These are phyloP conservation scores for Hanseniaspora guilliermondii DNA, from an alignment of 805 yeast genomes.

Conservation along the genomic window DNA sequence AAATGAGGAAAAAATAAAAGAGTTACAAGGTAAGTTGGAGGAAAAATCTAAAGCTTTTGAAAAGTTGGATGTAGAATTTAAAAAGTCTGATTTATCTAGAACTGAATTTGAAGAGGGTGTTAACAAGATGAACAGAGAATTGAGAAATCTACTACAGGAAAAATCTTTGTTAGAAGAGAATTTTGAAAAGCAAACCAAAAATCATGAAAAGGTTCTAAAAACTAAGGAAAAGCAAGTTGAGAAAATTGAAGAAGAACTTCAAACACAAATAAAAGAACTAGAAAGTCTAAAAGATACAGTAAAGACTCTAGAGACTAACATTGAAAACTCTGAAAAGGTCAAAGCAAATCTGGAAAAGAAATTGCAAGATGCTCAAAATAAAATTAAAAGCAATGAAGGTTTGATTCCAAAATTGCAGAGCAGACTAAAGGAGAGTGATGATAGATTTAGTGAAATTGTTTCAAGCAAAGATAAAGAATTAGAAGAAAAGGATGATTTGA, in stretches of 20 bases:
- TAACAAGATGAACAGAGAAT: constrained; percentile 78
- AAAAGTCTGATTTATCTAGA: constrained; percentile 30
- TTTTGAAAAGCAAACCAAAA: constrained; percentile 34
- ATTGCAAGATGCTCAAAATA: constrained; percentile 20
- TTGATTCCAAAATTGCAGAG: constrained; percentile 34
- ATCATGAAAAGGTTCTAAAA: constrained; percentile 28
- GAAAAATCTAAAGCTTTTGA: constrained; percentile 18
- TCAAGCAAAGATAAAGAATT: constrained; percentile 9
- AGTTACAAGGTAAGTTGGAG: constrained; percentile 16
- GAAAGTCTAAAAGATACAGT: constrained; percentile 15
- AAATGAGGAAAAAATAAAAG: constrained; percentile 29
- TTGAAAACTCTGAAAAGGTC: constrained; percentile 20
- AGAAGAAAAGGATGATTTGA: constrained; percentile 13
- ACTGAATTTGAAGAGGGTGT: constrained; percentile 72
- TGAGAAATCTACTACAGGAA: constrained; percentile 51
- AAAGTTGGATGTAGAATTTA: constrained; percentile 22
- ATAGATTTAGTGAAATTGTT: constrained; percentile 11
- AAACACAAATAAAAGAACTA: constrained; percentile 16
- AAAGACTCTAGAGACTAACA: constrained; percentile 17
- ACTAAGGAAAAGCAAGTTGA: constrained; percentile 20
- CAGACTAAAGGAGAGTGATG: constrained; percentile 34
- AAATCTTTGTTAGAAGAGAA: constrained; percentile 40
- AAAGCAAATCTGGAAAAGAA: constrained; percentile 21
- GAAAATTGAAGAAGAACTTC: constrained; percentile 15
- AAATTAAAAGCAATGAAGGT: constrained; percentile 25